A percentile compares a stretch with the other conserved stretches of the same genome.
Evolutionary conservation across 1,284 basidiomycete genomes (phyloP).

Genomic region (Inonotus hispidus): DNA sequence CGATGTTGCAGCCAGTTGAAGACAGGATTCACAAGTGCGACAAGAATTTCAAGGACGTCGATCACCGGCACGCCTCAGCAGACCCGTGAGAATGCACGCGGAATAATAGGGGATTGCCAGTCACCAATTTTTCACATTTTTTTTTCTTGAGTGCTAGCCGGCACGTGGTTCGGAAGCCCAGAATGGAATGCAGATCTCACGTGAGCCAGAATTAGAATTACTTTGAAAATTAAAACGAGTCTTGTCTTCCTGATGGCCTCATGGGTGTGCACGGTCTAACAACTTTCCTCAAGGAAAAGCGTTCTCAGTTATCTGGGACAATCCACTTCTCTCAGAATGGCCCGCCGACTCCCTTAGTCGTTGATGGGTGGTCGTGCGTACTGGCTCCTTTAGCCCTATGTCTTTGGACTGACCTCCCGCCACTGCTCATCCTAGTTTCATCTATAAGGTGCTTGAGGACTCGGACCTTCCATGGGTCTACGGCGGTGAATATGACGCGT

Average conservation of each 20-base stretch:
- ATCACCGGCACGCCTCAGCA: no score
- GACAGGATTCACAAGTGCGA: no score
- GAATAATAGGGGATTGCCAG: no score
- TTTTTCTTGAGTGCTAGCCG: no score
- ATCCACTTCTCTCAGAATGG: constrained; percentile 33
- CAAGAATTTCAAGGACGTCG: no score
- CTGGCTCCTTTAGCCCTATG: constrained; percentile 5
- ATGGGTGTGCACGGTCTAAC: constrained; percentile 85
- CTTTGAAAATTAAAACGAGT: not conserved
- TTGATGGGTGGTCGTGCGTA: constrained; percentile 89
- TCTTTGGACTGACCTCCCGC: constrained; percentile 16
- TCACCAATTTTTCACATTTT: no score
- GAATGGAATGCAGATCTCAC: not conserved
- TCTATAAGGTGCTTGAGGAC: constrained; percentile 64
- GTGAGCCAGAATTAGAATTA: not conserved
- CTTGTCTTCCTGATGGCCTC: constrained; percentile 39
- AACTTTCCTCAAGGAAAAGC: constrained; percentile 73
- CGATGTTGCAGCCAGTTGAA: no score
- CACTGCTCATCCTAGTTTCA: constrained; percentile 49
- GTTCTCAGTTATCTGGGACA: constrained; percentile 51
- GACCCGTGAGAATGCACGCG: no score
- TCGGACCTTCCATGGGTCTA: constrained; percentile 76
- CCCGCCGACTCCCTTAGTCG: constrained; percentile 42
- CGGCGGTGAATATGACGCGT: constrained; percentile 75
- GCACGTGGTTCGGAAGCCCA: not conserved